Base-by-base conservation (phyloP, 2,329 filamentous ascomycete genomes). In the Pseudofabraea citricarpa region DNA sequence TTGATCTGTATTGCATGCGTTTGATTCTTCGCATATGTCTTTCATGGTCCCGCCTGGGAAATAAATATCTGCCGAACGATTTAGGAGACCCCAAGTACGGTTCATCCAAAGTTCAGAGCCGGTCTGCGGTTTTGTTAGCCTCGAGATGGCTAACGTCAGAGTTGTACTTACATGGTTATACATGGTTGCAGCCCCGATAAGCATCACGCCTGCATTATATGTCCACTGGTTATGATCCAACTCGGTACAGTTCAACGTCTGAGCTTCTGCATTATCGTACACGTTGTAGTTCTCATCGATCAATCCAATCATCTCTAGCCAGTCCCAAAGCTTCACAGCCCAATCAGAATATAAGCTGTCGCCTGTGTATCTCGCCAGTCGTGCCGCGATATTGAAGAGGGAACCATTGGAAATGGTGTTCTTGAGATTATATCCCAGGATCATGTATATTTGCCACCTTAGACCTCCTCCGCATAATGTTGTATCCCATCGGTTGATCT, bases 371-470 rank as follows among this genome's bases (percentile, higher is more conserved):
- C 81, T 71, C 0, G 83, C 85, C 6, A 90, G 70, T 5, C 85
- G 78, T 2, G 84, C 77, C 8, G 72, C 76, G 12, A 80, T 63
- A 37, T 77, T 74, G 59, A 80, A 80, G 60, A 79, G 77, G 46
- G 73, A 75, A 3, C 73, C 76, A 50, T 79, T 75, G 0, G 75
- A 77, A 47, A 80, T 79, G 5, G 75, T 73, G 47, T 80, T 80
- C 57, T 81, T 90, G 72, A 90, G 87, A 55, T 83, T 74, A 64
- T 82, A 93, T 27, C 74, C 77, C 59, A 91, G 90, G 70, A 85
- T 88, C 2, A 76, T 72, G 59, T 84, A 90, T 37, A 94, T 88
- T 64, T 94, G 88, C 86, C 86, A 90, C 47, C 85, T 77, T 43
- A 91, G 62, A 3, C 87, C 87, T 27, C 87, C 87, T 13, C 70